Conservation (phyloP, 2,329 filamentous ascomycete species). For the Fusarium pseudonygamai region DNA sequence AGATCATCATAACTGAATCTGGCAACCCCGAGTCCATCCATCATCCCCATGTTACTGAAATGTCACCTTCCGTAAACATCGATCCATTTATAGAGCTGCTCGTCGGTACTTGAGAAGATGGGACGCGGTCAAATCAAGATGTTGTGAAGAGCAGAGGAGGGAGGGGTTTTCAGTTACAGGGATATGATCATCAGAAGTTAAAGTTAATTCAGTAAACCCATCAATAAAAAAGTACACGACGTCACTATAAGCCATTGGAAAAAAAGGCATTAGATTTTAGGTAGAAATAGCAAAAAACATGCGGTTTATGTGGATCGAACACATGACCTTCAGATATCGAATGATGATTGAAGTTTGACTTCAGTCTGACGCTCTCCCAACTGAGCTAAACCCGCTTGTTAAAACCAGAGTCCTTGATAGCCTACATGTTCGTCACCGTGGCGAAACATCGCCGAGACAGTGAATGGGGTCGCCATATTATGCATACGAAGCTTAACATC, state of each 20-base stretch:
- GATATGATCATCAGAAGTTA: too few relatives aligned
- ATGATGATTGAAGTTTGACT: constrained; percentile 33
- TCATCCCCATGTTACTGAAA: too few relatives aligned
- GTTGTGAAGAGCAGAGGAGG: neutral
- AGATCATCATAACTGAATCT: neutral
- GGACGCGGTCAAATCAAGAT: neutral
- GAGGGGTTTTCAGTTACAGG: neutral
- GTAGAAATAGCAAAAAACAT: neutral
- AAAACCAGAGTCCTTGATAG: fast-evolving
- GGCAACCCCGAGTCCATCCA: too few relatives aligned
- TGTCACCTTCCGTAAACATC: neutral
- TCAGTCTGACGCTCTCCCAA: constrained; percentile 41
- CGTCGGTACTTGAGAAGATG: neutral
- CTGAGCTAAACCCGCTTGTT: constrained; percentile 33
- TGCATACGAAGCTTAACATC: too few relatives aligned
- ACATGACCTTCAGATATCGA: constrained; percentile 43
- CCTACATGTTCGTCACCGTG: fast-evolving
- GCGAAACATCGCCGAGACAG: fast-evolving
- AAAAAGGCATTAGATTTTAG: too few relatives aligned
- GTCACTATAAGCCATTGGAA: fast-evolving
- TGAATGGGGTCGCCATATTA: fast-evolving
- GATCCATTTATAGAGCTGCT: fast-evolving
- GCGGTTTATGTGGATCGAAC: constrained; percentile 44
- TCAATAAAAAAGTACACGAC: neutral
- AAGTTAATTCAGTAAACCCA: too few relatives aligned